phyloP scores from a whole-genome alignment of 768 basidiomycete species.

The Boletellus ananiceps region DNA sequence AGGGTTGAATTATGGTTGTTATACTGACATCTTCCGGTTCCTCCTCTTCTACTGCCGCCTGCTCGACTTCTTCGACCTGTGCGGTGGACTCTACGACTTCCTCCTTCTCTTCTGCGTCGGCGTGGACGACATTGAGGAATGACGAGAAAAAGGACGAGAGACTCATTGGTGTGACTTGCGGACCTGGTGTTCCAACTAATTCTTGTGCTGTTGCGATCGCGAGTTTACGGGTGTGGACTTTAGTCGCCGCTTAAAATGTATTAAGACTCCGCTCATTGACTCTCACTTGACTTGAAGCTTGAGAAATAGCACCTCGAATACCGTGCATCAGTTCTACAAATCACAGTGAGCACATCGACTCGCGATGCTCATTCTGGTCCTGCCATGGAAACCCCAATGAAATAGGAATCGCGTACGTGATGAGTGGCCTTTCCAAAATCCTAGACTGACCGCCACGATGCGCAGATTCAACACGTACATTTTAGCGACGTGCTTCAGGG shows the following conservation, averaged over 20 bases:
- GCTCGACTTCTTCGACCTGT: conserved; percentile 39
- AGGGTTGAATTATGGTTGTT: neutral
- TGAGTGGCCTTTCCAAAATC: no score
- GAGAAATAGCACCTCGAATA: no score
- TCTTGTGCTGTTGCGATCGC: conserved; percentile 15
- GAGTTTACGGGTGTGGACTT: conserved; percentile 24
- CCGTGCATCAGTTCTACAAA: no score
- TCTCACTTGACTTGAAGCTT: neutral
- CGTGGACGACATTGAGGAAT: conserved; percentile 37
- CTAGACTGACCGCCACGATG: no score
- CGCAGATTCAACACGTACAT: no score
- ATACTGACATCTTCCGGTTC: conserved; percentile 80
- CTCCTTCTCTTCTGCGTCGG: conserved; percentile 35
- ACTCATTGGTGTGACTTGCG: conserved; percentile 31
- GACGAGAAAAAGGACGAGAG: conserved; percentile 44
- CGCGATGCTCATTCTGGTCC: no score
- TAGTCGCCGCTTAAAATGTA: conserved; percentile 16
- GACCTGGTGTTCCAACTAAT: conserved; percentile 5
- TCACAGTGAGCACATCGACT: no score
- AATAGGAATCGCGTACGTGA: no score
- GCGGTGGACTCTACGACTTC: conserved; percentile 29
- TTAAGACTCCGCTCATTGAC: neutral
- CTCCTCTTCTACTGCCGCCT: conserved; percentile 48
- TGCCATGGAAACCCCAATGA: no score
- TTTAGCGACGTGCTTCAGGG: no score